Conservation (phyloP, 208 protist species). For the Herpetomonas muscarum region DNA sequence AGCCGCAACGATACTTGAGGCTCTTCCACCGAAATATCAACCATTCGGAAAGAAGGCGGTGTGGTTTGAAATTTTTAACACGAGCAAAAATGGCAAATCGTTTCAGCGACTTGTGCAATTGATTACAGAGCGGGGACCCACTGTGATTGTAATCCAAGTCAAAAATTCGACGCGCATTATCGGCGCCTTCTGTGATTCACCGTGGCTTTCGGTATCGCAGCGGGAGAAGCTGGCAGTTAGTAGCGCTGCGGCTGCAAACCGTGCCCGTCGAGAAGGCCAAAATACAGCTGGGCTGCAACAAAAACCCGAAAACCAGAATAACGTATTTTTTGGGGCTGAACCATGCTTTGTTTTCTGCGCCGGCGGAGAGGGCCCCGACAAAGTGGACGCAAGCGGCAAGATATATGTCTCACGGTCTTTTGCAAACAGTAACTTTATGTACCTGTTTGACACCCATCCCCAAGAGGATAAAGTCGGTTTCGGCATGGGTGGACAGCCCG, state of each 20-base stretch:
- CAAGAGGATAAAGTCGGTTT: constrained; percentile 46
- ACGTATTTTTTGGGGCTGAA: constrained; percentile 57
- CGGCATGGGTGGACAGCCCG: constrained; percentile 63
- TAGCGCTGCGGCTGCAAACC: constrained; percentile 29
- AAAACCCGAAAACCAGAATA: constrained; percentile 36
- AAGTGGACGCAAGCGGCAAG: background rate
- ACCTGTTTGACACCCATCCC: constrained; percentile 64
- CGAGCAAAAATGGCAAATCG: constrained; percentile 51
- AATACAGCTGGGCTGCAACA: constrained; percentile 4
- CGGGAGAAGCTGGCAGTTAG: constrained; percentile 51
- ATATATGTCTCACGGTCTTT: constrained; percentile 31
- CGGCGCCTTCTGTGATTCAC: constrained; percentile 52
- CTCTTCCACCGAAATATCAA: constrained; percentile 28
- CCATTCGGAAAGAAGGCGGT: constrained; percentile 10
- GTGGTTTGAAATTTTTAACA: constrained; percentile 68
- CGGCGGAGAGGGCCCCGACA: constrained; percentile 1
- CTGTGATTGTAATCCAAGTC: constrained; percentile 44
- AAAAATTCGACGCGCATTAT: constrained; percentile 31
- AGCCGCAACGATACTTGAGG: constrained; percentile 15
- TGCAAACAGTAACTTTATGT: constrained; percentile 76
- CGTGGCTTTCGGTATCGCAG: constrained; percentile 47
- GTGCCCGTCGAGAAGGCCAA: constrained; percentile 42
- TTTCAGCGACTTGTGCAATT: constrained; percentile 53
- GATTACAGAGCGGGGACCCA: constrained; percentile 35
- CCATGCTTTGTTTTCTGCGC: constrained; percentile 55